Evolutionary conservation across 441 rosid genomes (phyloP).

Genomic region (Euphorbia schlechtendalii): DNA sequence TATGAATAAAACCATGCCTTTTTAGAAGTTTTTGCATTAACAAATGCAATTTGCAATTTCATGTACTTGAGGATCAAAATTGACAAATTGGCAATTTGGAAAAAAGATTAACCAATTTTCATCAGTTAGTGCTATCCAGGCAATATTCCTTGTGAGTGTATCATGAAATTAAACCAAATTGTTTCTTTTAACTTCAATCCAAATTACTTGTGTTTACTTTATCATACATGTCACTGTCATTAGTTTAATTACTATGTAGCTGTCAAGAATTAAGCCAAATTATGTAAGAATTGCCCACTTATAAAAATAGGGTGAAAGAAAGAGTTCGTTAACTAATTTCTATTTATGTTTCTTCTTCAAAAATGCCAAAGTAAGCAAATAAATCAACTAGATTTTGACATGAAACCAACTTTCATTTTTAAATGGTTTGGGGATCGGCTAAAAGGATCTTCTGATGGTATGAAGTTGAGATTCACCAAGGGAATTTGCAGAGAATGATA

Average conservation of each 20-base stretch:
- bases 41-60: background rate
- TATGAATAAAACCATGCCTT: background rate
- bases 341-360: background rate
- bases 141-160: background rate
- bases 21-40: background rate
- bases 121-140: background rate
- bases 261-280: background rate
- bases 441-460: too few species aligned
- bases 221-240: background rate
- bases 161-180: background rate
- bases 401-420: background rate
- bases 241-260: background rate
- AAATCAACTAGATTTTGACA: constrained; percentile 5
- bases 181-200: constrained; percentile 1
- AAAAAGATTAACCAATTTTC: background rate
- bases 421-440: too few species aligned
- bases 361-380: background rate
- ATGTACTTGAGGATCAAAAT: background rate
- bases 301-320: too few species aligned
- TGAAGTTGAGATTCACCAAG: background rate
- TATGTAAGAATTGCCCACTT: background rate
- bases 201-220: background rate
- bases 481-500: background rate
- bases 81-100: too few species aligned
- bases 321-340: too few species aligned